Conservation (phyloP, 2,329 filamentous ascomycete species). For the Erysiphe pulchra region DNA sequence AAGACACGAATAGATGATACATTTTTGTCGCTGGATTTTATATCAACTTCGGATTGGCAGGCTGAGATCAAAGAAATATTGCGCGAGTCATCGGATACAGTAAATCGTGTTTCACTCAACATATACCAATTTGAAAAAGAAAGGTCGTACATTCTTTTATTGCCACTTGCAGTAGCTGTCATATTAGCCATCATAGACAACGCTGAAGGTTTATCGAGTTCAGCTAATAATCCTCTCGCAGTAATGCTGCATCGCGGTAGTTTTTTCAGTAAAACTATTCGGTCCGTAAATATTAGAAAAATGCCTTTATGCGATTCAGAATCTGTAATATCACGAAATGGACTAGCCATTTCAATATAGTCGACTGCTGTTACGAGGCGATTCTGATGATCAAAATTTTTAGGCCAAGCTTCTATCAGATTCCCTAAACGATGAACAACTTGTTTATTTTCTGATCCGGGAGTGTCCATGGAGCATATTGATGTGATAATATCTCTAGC, state of each 20-base stretch:
- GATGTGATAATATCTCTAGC: slow-evolving; percentile 85
- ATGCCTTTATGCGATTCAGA: slow-evolving; percentile 30
- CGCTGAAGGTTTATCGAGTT: slow-evolving; percentile 57
- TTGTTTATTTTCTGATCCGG: slow-evolving; percentile 44
- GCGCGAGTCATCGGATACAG: slow-evolving; percentile 37
- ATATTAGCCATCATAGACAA: slow-evolving; percentile 35
- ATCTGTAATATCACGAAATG: slow-evolving; percentile 24
- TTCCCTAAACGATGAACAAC: slow-evolving; percentile 48
- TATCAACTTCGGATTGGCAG: slow-evolving; percentile 30
- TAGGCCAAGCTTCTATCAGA: slow-evolving; percentile 55
- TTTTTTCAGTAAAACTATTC: slow-evolving; percentile 53
- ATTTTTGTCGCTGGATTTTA: slow-evolving; percentile 21
- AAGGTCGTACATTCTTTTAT: slow-evolving; percentile 37
- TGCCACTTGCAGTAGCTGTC: slow-evolving; percentile 34
- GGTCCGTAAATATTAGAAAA: slow-evolving; percentile 65
- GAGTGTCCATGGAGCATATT: slow-evolving; percentile 77
- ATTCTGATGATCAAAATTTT: slow-evolving; percentile 43
- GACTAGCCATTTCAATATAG: slow-evolving; percentile 48
- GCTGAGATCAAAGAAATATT: slow-evolving; percentile 43
- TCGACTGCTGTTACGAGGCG: slow-evolving; percentile 63
- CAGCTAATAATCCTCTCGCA: slow-evolving; percentile 54
- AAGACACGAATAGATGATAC: slow-evolving; percentile 40
- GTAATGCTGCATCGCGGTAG: slow-evolving; percentile 32
- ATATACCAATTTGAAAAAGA: slow-evolving; percentile 48
- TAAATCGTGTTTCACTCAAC: slow-evolving; percentile 46